Evolutionary conservation across 345 rosid species (phyloP).

Genomic region (Eucalyptus pumila): DNA sequence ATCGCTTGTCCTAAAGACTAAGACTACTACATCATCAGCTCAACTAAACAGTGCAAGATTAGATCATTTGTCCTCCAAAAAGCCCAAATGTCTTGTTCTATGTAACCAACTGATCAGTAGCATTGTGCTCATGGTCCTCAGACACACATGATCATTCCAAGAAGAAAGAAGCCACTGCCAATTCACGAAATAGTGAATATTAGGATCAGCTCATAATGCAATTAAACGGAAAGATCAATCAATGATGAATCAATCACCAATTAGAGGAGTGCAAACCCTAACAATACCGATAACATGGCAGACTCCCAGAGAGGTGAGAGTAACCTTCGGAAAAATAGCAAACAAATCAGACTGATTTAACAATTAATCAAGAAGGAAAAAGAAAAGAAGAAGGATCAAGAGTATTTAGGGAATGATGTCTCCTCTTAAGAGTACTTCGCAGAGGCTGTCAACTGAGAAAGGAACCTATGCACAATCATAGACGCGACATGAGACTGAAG

Average conservation of each 20-base stretch:
- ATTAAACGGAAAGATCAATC: neutral
- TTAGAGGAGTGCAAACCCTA: neutral
- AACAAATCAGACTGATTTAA: neutral
- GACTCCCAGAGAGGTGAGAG: neutral
- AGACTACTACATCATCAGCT: neutral
- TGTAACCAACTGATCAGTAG: neutral
- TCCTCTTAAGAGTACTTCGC: neutral
- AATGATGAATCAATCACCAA: neutral
- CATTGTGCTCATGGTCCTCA: neutral
- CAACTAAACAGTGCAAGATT: neutral
- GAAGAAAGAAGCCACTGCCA: neutral
- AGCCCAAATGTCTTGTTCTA: neutral
- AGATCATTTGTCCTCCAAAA: neutral
- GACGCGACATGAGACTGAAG: neutral
- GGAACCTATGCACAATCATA: neutral
- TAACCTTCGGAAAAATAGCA: neutral
- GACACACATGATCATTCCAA: neutral
- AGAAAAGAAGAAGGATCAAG: neutral
- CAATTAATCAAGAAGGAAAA: neutral
- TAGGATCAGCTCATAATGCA: neutral
- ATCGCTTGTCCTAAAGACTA: neutral
- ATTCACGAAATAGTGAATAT: neutral
- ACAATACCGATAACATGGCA: neutral
- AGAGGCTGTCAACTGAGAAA: neutral
- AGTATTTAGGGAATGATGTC: neutral